Evolutionary conservation across 2,329 filamentous ascomycete genomes (phyloP), one percentile per base, ranked within the genome.

Genomic region (Dryadomyces sulphureus): DNA sequence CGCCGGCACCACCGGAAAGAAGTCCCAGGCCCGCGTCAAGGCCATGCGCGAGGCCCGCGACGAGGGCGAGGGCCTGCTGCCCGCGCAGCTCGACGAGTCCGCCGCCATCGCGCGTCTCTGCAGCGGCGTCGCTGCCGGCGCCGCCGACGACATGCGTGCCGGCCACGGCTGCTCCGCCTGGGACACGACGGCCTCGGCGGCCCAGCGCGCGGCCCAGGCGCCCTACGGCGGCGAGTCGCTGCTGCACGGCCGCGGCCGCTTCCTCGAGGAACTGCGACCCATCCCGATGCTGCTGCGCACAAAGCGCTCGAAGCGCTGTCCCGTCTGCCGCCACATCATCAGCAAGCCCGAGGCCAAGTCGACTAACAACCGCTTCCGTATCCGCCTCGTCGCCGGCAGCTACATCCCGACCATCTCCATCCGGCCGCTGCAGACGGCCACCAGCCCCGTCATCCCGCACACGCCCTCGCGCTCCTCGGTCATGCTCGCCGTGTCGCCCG

Each of bases 291-390:
- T 93, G 2, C 76, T 98, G 14, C 81, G 87, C 47, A 94, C 90
- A 0, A 95, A 95, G 59, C 83, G 90, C 34, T 88, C 87, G 19
- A 96, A 95, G 65, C 85, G 92, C 40, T 98, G 92, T 62, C 83
- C 86, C 43, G 75, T 81, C 11, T 98, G 92, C 64, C 82, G 92
- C 12, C 90, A 96, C 65, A 95, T 96, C 59, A 82, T 98, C 54
- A 84, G 87, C 50, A 93, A 94, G 60, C 92, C 90, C 14, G 92
- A 98, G 63, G 77, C 81, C 49, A 98, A 96, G 62, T 81, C 94
- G 27, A 78, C 79, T 41, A 90, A 84, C 45, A 92, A 84, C 7
- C 82, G 89, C 25, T 96, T 92, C 73, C 84, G 90, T 56, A 95
- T 98, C 61, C 84, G 86, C 46, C 74, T 96, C 1, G 80, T 96